Evolutionary conservation across 2,329 filamentous ascomycete species (phyloP).

Genomic region (Fusarium nanum): DNA sequence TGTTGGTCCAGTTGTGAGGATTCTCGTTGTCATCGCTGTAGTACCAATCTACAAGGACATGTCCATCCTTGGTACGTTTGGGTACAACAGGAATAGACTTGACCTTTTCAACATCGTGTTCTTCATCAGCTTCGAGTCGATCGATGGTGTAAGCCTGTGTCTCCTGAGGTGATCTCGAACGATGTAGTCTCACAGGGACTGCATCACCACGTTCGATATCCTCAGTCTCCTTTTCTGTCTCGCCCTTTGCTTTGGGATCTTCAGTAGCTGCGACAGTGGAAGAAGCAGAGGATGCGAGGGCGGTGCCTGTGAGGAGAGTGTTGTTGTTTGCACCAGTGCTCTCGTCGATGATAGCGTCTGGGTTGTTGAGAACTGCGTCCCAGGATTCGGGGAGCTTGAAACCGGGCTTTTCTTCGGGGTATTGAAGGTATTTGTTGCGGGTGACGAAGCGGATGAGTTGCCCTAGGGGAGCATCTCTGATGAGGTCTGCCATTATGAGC

Average conservation of each 20-base stretch:
- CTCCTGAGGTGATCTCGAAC: slow-evolving; percentile 42
- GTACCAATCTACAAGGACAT: slow-evolving; percentile 66
- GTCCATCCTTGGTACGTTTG: slow-evolving; percentile 61
- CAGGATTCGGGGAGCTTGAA: slow-evolving; percentile 63
- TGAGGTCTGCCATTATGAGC: slow-evolving; percentile 46
- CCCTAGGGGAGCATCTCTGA: slow-evolving; percentile 69
- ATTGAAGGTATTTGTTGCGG: slow-evolving; percentile 63
- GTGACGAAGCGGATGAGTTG: slow-evolving; percentile 68
- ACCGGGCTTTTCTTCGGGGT: slow-evolving; percentile 68
- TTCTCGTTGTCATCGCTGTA: slow-evolving; percentile 66
- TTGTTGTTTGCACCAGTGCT: slow-evolving; percentile 13
- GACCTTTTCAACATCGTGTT: slow-evolving; percentile 54
- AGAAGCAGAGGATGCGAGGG: slow-evolving; percentile 40
- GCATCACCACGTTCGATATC: slow-evolving; percentile 25
- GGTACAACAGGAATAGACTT: slow-evolving; percentile 63
- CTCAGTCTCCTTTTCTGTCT: slow-evolving; percentile 29
- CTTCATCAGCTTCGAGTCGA: slow-evolving; percentile 48
- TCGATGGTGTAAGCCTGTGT: slow-evolving; percentile 36
- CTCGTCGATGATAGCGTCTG: slow-evolving; percentile 37
- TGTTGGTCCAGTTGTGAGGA: slow-evolving; percentile 65
- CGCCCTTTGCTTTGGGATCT: slow-evolving; percentile 21
- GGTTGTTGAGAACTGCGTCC: slow-evolving; percentile 51
- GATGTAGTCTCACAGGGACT: slow-evolving; percentile 34
- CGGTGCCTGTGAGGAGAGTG: slow-evolving; percentile 23
- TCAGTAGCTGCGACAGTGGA: slow-evolving; percentile 39